Evolutionary conservation across 768 basidiomycete species (phyloP).

Genomic region (Trametes meyenii): DNA sequence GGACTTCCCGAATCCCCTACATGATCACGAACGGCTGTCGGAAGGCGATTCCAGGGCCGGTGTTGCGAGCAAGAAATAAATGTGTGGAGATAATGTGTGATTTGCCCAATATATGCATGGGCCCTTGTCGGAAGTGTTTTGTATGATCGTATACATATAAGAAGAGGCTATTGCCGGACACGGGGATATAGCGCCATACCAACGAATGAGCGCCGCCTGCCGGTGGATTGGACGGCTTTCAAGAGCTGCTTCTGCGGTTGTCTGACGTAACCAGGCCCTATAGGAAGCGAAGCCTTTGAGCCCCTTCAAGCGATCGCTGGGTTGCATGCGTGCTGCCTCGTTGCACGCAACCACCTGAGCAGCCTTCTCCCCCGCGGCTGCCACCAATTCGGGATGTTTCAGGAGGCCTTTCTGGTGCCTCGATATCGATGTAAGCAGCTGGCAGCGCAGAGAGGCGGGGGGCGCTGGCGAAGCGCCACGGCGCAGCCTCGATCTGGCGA

Average conservation of each 20-base stretch:
- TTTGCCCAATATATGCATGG: neutral
- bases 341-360: slow-evolving; percentile 2
- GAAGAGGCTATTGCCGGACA: neutral
- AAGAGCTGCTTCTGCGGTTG: slow-evolving; percentile 1
- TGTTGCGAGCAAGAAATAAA: neutral
- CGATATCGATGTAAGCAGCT: neutral
- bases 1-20: neutral
- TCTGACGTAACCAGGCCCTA: slow-evolving; percentile 6
- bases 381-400: no score
- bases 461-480: neutral
- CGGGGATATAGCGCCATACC: slow-evolving; percentile 6
- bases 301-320: no score
- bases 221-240: neutral
- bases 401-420: neutral
- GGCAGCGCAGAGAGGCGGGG: neutral
- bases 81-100: neutral
- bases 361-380: neutral
- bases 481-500: slow-evolving; percentile 1
- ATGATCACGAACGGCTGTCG: neutral
- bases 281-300: slow-evolving; percentile 8
- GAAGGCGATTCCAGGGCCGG: neutral
- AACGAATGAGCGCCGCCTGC: neutral
- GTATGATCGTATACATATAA: neutral
- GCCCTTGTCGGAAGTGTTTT: neutral
- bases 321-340: slow-evolving; percentile 4